A percentile compares a stretch with the other conserved stretches of the same genome.
These are phyloP conservation scores for Orbilia quercus DNA, from an alignment of 2,329 filamentous ascomycete genomes.

Conservation along the genomic window DNA sequence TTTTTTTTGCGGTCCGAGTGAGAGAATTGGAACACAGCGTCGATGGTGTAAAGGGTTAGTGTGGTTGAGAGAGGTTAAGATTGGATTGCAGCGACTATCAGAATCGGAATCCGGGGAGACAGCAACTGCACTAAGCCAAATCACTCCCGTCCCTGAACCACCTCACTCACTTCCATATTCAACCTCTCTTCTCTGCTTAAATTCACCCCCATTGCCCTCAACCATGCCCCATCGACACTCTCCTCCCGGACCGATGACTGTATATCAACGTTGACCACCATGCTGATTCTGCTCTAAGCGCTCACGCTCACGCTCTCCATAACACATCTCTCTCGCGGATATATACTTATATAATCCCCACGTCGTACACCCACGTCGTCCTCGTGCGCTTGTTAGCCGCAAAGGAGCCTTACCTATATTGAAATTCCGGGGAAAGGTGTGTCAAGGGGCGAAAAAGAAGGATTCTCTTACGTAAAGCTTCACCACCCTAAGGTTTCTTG, in stretches of 20 bases:
- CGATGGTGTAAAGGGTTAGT: too few relatives aligned
- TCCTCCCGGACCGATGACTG: conserved; percentile 45
- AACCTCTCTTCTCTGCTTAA: neutral
- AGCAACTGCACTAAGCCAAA: neutral
- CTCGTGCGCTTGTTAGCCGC: conserved; percentile 19
- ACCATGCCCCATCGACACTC: conserved; percentile 38
- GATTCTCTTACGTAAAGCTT: conserved; percentile 57
- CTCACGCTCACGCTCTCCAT: neutral
- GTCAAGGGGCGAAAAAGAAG: conserved; percentile 18
- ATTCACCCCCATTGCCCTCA: conserved; percentile 20
- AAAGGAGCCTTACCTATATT: conserved; percentile 16
- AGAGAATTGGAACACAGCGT: too few relatives aligned
- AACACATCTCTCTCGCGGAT: conserved; percentile 8
- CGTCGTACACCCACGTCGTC: conserved; percentile 5
- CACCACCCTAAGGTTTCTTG: conserved; percentile 11
- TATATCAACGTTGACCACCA: too few relatives aligned
- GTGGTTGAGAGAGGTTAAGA: neutral
- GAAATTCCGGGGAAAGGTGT: conserved; percentile 39
- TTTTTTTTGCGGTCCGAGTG: neutral
- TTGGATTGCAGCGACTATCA: neutral
- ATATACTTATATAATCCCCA: too few relatives aligned
- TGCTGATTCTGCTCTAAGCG: neutral
- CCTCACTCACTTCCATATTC: neutral
- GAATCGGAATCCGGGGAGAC: conserved; percentile 13
- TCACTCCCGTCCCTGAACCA: conserved; percentile 6